Percentiles rank a stretch among this genome's conserved stretches.
These are phyloP conservation scores for Wakefieldia striispora DNA, from an alignment of 768 basidiomycete species.

Conservation along the genomic window DNA sequence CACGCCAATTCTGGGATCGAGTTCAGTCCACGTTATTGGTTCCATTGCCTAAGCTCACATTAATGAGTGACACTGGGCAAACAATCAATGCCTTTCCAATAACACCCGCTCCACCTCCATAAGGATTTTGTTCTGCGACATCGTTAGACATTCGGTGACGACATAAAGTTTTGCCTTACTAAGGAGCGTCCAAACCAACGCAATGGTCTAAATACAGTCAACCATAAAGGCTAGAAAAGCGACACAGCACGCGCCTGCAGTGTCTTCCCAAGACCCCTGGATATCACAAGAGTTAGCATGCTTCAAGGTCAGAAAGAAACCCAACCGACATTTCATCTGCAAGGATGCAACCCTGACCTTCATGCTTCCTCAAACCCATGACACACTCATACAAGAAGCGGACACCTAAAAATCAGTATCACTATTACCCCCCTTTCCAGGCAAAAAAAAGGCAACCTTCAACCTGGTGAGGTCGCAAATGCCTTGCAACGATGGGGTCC, in stretches of 20 bases:
- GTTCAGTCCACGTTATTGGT: not conserved
- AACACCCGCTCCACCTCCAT: constrained; percentile 48
- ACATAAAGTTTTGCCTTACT: constrained; percentile 49
- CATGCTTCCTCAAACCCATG: constrained; percentile 90
- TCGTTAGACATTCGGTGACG: not conserved
- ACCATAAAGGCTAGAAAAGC: not conserved
- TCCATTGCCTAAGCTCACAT: constrained; percentile 45
- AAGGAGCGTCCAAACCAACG: constrained; percentile 89
- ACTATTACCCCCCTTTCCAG: not conserved
- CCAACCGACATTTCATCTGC: constrained; percentile 87
- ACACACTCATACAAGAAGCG: constrained; percentile 94
- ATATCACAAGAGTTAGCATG: constrained; percentile 11
- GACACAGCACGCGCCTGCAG: constrained; percentile 51
- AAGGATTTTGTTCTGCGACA: constrained; percentile 77
- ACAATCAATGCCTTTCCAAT: constrained; percentile 88
- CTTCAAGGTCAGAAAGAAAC: not conserved
- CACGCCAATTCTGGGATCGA: constrained; percentile 79
- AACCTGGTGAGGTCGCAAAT: constrained; percentile 83
- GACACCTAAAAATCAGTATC: constrained; percentile 46
- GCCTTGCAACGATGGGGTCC: constrained; percentile 77
- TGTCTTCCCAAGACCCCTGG: constrained; percentile 97
- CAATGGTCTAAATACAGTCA: constrained; percentile 57
- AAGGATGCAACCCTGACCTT: constrained; percentile 91
- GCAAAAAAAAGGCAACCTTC: constrained; percentile 55
- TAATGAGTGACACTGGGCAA: constrained; percentile 88